Conservation (phyloP, 768 basidiomycete genomes). For the Lactarius sanguifluus region DNA sequence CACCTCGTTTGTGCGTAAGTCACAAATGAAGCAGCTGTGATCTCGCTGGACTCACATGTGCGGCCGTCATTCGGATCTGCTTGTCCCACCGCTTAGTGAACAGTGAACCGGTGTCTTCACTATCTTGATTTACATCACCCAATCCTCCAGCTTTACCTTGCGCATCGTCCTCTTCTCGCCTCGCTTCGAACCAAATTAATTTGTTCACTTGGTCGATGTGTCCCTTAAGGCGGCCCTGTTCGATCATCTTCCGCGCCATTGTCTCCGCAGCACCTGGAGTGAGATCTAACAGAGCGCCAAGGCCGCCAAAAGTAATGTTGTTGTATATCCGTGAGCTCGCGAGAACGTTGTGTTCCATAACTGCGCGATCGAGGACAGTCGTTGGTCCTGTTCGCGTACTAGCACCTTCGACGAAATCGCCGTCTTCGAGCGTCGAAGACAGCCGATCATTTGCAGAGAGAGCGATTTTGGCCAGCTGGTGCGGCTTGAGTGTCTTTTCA, state of each 20-base stretch:
- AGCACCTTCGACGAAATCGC: slow-evolving; percentile 50
- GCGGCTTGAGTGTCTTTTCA: slow-evolving; percentile 80
- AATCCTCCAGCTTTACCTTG: slow-evolving; percentile 94
- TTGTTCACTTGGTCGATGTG: slow-evolving; percentile 95
- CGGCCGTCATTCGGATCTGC: slow-evolving; percentile 85
- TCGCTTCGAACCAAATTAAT: slow-evolving; percentile 90
- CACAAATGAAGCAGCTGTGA: slow-evolving; percentile 12
- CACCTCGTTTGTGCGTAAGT: slow-evolving; percentile 48
- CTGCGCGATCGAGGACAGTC: slow-evolving; percentile 94
- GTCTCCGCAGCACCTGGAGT: slow-evolving; percentile 93
- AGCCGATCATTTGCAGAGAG: slow-evolving; percentile 82
- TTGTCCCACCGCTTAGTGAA: slow-evolving; percentile 97
- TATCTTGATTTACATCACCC: slow-evolving; percentile 82
- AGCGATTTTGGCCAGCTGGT: slow-evolving; percentile 91
- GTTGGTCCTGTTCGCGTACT: slow-evolving; percentile 89
- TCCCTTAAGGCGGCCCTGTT: slow-evolving; percentile 90
- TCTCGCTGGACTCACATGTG: slow-evolving; percentile 57
- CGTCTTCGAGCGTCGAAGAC: slow-evolving; percentile 63
- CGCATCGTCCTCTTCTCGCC: slow-evolving; percentile 84
- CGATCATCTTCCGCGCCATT: slow-evolving; percentile 98
- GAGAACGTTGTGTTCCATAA: slow-evolving; percentile 98
- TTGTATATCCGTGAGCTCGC: slow-evolving; percentile 97
- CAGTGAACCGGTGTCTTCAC: slow-evolving; percentile 83
- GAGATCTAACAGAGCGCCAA: slow-evolving; percentile 86
- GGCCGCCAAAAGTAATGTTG: slow-evolving; percentile 94